A percentile compares a stretch with the other conserved stretches of the same genome.
Evolutionary conservation across 2,329 filamentous ascomycete genomes (phyloP).

Genomic region (Hymenoscyphus occultus): DNA sequence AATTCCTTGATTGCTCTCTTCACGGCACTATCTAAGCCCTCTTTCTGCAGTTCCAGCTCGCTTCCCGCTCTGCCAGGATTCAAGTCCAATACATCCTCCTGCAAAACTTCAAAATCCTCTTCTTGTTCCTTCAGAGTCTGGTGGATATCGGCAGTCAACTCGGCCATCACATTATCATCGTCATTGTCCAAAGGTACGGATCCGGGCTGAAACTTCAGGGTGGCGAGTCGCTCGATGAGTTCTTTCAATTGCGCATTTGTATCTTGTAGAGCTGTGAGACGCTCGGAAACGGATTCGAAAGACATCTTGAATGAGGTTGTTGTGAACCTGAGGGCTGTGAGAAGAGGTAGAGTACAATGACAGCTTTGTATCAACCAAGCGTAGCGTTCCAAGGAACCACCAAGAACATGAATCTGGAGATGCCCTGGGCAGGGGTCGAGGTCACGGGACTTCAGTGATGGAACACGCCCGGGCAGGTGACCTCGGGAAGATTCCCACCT

Average conservation of each 20-base stretch:
- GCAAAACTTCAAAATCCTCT: slow-evolving; percentile 77
- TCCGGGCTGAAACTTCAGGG: slow-evolving; percentile 57
- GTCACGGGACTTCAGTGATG: no score
- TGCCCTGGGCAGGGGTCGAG: no score
- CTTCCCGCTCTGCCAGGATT: slow-evolving; percentile 49
- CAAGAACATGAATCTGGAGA: no score
- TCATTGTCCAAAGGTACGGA: slow-evolving; percentile 49
- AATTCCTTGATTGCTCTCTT: slow-evolving; percentile 68
- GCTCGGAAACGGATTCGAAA: slow-evolving; percentile 59
- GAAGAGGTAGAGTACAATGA: background rate
- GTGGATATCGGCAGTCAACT: slow-evolving; percentile 78
- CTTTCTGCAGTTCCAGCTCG: slow-evolving; percentile 59
- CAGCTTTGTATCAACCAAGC: background rate
- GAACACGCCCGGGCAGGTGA: no score
- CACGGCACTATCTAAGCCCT: slow-evolving; percentile 63
- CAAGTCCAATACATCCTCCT: slow-evolving; percentile 74
- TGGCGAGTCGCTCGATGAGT: slow-evolving; percentile 58
- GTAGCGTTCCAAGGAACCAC: background rate
- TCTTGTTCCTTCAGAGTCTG: slow-evolving; percentile 73
- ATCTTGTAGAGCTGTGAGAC: slow-evolving; percentile 58
- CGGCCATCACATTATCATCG: slow-evolving; percentile 55
- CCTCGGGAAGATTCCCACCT: no score
- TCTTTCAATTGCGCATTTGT: slow-evolving; percentile 55
- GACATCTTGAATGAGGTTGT: slow-evolving; percentile 45
- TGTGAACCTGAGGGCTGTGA: background rate